Base-by-base conservation (phyloP, 2,329 filamentous ascomycete genomes). In the Exophiala calicioides region DNA sequence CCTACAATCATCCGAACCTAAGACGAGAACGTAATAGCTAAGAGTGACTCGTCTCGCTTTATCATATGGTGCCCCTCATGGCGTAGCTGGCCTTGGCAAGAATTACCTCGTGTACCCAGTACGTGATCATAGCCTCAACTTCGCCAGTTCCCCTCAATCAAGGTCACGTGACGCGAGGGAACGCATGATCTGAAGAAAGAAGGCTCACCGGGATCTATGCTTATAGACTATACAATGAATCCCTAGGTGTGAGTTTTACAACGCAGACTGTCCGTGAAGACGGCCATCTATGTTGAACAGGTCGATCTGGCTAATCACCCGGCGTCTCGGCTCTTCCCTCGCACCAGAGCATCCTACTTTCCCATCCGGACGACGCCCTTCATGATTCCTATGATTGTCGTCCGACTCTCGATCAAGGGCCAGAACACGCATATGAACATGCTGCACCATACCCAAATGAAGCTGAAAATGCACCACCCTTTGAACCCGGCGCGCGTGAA, bases 401-500 rank as follows among this genome's bases (percentile, higher is more conserved):
- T 27, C 24, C 24, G 24, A 29, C 89, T 88, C 62, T 95, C 88
- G 65, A 79, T 91, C 1, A 91, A 68, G 5, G 90, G 90, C 66
- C 85, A 95, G 0, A 95, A 30, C 0, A 88, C 88, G 0, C 95
- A 88, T 4, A 81, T 85, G 43, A 84, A 72, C 2, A 82, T 71
- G 2, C 82, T 85, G 58, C 79, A 80, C 63, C 90, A 89, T 57
- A 91, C 77, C 87, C 87, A 93, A 27, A 90, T 73, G 45, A 93
- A 86, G 7, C 84, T 85, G 4, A 88, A 79, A 1, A 80, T 75
- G 8, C 89, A 80, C 86, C 86, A 90, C 32, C 50, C 53, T 0
- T 85, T 87, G 68, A 91, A 93, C 72, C 91, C 91, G 16, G 75
- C 75, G 72, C 87, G 85, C 65, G 77, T 82, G 68, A 93, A 93